Conservation (phyloP, 306 rosid species). For the Elaeagnus macrophylla region DNA sequence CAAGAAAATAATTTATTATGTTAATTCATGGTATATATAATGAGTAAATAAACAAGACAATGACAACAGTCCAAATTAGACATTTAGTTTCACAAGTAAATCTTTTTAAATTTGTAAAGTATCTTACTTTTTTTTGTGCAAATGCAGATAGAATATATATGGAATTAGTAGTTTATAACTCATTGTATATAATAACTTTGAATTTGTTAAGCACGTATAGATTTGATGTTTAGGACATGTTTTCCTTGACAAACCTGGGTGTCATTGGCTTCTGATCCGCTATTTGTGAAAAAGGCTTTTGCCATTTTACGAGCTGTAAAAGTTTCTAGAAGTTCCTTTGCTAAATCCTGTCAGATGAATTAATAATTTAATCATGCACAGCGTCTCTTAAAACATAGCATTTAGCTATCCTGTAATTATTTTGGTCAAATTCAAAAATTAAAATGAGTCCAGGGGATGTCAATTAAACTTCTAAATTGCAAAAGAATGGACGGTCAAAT, state of each 20-base stretch:
- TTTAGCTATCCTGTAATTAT: slow-evolving; percentile 4
- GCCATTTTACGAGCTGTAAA: slow-evolving; percentile 82
- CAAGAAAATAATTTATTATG: slow-evolving; percentile 22
- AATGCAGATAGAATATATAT: too few relatives aligned
- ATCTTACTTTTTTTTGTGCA: too few relatives aligned
- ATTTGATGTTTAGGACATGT: too few relatives aligned
- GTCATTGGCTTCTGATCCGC: slow-evolving; percentile 98
- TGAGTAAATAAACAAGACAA: slow-evolving; percentile 2
- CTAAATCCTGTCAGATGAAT: slow-evolving; percentile 60
- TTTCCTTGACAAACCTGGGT: slow-evolving; percentile 81
- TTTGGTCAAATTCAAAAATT: not conserved
- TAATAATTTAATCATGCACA: slow-evolving; percentile 14
- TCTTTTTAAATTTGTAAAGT: too few relatives aligned
- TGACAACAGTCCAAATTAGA: slow-evolving; percentile 6
- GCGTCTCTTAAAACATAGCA: not conserved
- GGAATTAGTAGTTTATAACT: too few relatives aligned
- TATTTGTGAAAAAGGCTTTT: slow-evolving; percentile 78
- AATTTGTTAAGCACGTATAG: too few relatives aligned
- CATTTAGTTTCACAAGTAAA: not conserved
- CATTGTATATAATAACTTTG: too few relatives aligned
- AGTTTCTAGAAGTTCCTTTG: slow-evolving; percentile 61
- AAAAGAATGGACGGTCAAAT: slow-evolving; percentile 6
- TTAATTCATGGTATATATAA: not conserved
- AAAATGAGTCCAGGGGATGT: not conserved
- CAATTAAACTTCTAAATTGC: slow-evolving; percentile 6